Evolutionary conservation across 2,329 filamentous ascomycete species (phyloP).

Genomic region (Aspergillus caelatus): DNA sequence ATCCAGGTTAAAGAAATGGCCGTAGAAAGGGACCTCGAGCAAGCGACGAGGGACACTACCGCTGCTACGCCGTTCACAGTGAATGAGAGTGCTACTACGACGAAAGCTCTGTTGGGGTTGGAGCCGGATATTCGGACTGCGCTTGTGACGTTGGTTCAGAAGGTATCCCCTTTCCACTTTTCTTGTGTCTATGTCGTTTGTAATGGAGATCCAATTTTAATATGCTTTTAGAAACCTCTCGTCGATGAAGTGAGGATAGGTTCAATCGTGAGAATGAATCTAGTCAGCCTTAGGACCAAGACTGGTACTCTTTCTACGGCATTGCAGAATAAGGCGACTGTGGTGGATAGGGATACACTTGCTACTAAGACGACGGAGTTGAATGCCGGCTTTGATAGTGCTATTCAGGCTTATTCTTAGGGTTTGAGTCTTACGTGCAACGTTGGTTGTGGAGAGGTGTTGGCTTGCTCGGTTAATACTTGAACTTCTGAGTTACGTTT

Average conservation of each 20-base stretch:
- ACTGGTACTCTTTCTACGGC: neutral
- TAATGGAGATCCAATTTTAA: neutral
- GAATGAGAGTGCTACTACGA: conserved; percentile 12
- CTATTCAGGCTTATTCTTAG: neutral
- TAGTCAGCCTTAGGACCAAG: neutral
- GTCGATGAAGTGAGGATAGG: neutral
- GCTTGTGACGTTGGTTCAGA: conserved; percentile 7
- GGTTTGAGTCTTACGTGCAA: neutral
- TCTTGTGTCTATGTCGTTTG: neutral
- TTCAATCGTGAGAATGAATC: neutral
- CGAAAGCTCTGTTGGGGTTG: conserved; percentile 6
- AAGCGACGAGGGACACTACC: conserved; percentile 9
- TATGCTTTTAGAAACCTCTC: neutral
- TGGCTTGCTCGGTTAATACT: neutral
- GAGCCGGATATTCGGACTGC: conserved; percentile 11
- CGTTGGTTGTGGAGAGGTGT: neutral
- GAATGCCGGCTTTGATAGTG: neutral
- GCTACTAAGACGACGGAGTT: neutral
- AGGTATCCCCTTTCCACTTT: neutral
- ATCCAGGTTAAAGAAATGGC: conserved; percentile 8
- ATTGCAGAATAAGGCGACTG: neutral
- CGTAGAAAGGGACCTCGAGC: conserved; percentile 10
- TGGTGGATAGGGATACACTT: neutral
- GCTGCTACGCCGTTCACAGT: conserved; percentile 6
- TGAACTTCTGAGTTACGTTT: neutral